These are phyloP conservation scores for Fusarium albidum DNA, from an alignment of 2,329 filamentous ascomycete genomes.

Conservation along the genomic window DNA sequence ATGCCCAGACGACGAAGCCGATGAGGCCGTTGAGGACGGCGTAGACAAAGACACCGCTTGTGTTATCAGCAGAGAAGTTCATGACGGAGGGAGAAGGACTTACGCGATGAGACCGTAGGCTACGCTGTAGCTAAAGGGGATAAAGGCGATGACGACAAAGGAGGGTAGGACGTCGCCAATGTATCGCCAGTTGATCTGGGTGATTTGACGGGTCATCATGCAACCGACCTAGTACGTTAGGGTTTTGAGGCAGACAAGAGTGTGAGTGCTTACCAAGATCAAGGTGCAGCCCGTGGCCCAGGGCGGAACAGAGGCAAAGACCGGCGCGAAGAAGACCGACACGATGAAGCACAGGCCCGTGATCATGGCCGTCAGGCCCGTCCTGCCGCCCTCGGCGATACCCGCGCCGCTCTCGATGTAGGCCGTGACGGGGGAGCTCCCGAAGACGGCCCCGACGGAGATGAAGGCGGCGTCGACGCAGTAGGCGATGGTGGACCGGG, in stretches of 20 bases:
- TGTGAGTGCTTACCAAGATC: slow-evolving; percentile 61
- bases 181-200: slow-evolving; percentile 79
- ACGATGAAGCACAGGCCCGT: slow-evolving; percentile 75
- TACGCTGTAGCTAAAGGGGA: slow-evolving; percentile 82
- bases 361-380: slow-evolving; percentile 74
- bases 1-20: slow-evolving; percentile 53
- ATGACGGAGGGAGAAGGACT: slow-evolving; percentile 41
- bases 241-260: background rate
- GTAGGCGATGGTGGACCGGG: slow-evolving; percentile 83
- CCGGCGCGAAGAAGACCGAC: slow-evolving; percentile 77
- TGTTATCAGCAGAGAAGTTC: slow-evolving; percentile 13
- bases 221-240: slow-evolving; percentile 67
- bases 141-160: slow-evolving; percentile 77
- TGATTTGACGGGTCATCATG: slow-evolving; percentile 80
- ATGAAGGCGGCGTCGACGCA: slow-evolving; percentile 76
- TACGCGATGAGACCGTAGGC: slow-evolving; percentile 79
- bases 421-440: slow-evolving; percentile 75
- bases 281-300: slow-evolving; percentile 81
- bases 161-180: slow-evolving; percentile 79
- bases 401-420: slow-evolving; percentile 81
- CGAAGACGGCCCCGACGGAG: slow-evolving; percentile 74
- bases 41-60: slow-evolving; percentile 64
- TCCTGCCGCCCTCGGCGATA: slow-evolving; percentile 78
- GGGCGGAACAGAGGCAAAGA: slow-evolving; percentile 79
- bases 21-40: slow-evolving; percentile 58